Evolutionary conservation across 257 asterid genomes (phyloP).

Genomic region (Ajuga chamaepitys): DNA sequence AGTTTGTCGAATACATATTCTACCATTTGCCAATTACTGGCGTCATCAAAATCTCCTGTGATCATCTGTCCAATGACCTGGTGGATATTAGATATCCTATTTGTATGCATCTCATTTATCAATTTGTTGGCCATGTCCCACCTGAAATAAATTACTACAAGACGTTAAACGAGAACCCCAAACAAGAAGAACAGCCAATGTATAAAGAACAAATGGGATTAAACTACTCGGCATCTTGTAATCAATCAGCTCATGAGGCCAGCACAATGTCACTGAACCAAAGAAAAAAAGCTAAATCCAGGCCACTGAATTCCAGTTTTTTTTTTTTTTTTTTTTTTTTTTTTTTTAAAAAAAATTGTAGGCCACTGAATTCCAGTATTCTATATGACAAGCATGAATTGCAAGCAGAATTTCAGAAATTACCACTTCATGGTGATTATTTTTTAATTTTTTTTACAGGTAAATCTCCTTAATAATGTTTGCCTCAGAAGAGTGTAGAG

Average conservation of each 20-base stretch:
- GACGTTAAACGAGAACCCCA: constrained; percentile 4
- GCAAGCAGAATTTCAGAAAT: not conserved
- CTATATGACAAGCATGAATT: not conserved
- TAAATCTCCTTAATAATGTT: not conserved
- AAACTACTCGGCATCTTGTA: not conserved
- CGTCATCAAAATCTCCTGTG: constrained; percentile 77
- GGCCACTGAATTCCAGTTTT: constrained; percentile 1
- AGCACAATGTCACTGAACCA: not conserved
- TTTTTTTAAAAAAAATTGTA: no score
- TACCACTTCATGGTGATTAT: not conserved
- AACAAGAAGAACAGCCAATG: constrained; percentile 5
- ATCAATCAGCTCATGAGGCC: constrained; percentile 1
- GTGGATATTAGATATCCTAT: constrained; percentile 62
- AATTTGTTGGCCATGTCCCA: constrained; percentile 60
- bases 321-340: no score
- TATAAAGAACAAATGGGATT: not conserved
- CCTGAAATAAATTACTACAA: constrained; percentile 39
- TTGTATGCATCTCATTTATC: constrained; percentile 68
- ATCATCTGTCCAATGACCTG: constrained; percentile 91
- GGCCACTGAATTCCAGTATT: not conserved
- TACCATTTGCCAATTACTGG: constrained; percentile 89
- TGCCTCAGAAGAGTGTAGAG: not conserved
- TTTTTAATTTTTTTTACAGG: not conserved
- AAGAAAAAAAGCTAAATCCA: not conserved
- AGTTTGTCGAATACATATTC: constrained; percentile 91